phyloP scores from a whole-genome alignment of 768 basidiomycete species.

The Suillus plorans region DNA sequence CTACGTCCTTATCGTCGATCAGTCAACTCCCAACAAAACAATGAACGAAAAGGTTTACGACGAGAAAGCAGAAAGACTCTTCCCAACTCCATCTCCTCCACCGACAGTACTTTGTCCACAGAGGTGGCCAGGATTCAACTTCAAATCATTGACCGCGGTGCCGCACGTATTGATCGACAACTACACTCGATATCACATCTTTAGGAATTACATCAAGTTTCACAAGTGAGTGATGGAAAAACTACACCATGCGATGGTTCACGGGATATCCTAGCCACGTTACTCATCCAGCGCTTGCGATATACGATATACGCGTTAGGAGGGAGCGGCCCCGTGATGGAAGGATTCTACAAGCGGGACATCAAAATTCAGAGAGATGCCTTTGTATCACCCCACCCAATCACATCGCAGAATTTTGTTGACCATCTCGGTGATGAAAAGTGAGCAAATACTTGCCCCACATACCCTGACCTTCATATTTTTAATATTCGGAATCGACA shows the following conservation, averaged over 20 bases:
- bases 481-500: conserved; percentile 1
- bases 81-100: conserved; percentile 25
- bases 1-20: background rate
- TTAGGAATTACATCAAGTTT: conserved; percentile 44
- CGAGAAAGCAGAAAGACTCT: conserved; percentile 19
- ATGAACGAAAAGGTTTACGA: background rate
- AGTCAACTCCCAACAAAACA: background rate
- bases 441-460: conserved; percentile 12
- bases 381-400: conserved; percentile 24
- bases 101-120: conserved; percentile 26
- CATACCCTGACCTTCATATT: background rate
- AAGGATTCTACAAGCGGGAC: conserved; percentile 27
- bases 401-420: conserved; percentile 24
- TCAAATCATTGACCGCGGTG: conserved; percentile 19
- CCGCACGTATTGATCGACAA: conserved; percentile 45
- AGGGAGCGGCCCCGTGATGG: conserved; percentile 22
- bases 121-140: conserved; percentile 25
- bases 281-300: conserved; percentile 28
- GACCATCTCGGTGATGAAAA: conserved; percentile 27
- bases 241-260: background rate
- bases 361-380: conserved; percentile 19
- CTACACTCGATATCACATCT: conserved; percentile 47
- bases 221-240: conserved; percentile 46
- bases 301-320: conserved; percentile 32
- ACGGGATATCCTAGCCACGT: conserved; percentile 21